Evolutionary conservation across 306 rosid species (phyloP).

Genomic region (Vigna reflexopilosa): DNA sequence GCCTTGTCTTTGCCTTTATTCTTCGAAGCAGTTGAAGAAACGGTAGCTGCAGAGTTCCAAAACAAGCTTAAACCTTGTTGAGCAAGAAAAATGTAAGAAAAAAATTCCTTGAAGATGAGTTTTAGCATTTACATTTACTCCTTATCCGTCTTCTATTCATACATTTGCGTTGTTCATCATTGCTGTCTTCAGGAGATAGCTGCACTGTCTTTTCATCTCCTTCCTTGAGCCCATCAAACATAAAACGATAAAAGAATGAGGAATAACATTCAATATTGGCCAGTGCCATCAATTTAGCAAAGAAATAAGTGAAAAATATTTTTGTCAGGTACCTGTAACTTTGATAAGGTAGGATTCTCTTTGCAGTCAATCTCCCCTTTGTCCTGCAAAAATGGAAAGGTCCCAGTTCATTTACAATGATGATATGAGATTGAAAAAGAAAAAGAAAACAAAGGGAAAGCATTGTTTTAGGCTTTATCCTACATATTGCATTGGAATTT

Average conservation of each 20-base stretch:
- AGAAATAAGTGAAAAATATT: slow-evolving; percentile 32
- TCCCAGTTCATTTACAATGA: slow-evolving; percentile 8
- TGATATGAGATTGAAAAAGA: neutral
- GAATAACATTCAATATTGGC: slow-evolving; percentile 31
- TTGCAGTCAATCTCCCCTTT: slow-evolving; percentile 49
- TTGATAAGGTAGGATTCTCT: slow-evolving; percentile 49
- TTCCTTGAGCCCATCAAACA: slow-evolving; percentile 56
- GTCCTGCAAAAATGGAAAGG: slow-evolving; percentile 51
- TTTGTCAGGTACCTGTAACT: slow-evolving; percentile 53
- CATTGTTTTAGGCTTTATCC: slow-evolving; percentile 9
- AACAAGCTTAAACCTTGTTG: slow-evolving; percentile 1
- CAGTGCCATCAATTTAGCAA: slow-evolving; percentile 12
- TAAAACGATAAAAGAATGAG: slow-evolving; percentile 24
- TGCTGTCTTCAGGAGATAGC: slow-evolving; percentile 39
- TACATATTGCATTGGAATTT: neutral
- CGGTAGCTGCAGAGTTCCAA: slow-evolving; percentile 62
- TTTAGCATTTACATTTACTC: slow-evolving; percentile 65
- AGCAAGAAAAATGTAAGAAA: neutral
- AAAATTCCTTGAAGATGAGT: slow-evolving; percentile 23
- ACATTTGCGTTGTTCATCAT: slow-evolving; percentile 44
- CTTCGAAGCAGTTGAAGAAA: slow-evolving; percentile 58
- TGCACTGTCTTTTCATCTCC: slow-evolving; percentile 45
- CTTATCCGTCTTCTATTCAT: slow-evolving; percentile 59
- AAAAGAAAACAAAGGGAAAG: neutral
- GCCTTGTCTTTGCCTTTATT: slow-evolving; percentile 60